These are phyloP conservation scores for Lachnellula cervina DNA, from an alignment of 2,329 filamentous ascomycete genomes.

Conservation along the genomic window DNA sequence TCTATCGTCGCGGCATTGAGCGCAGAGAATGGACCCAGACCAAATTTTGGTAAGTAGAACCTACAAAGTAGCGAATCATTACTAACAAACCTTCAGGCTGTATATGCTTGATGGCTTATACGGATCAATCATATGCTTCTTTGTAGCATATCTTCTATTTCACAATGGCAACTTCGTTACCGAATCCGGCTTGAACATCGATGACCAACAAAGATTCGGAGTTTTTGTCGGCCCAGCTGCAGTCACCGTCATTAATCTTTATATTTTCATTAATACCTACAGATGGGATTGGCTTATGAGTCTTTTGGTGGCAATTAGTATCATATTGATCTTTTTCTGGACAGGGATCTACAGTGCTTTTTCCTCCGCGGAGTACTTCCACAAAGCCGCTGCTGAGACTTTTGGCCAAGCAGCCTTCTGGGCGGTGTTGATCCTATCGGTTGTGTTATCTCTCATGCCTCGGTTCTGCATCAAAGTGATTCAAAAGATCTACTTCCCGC, in stretches of 20 bases:
- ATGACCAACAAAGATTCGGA: slow-evolving; percentile 79
- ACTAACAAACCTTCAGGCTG: slow-evolving; percentile 49
- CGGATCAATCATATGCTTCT: slow-evolving; percentile 91
- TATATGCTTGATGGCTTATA: slow-evolving; percentile 96
- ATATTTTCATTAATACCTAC: slow-evolving; percentile 94
- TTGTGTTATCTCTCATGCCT: slow-evolving; percentile 78
- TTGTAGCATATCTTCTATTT: slow-evolving; percentile 82
- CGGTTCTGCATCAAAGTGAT: slow-evolving; percentile 80
- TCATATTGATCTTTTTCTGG: slow-evolving; percentile 89
- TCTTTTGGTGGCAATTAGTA: slow-evolving; percentile 75
- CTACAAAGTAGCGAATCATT: slow-evolving; percentile 14
- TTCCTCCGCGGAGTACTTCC: slow-evolving; percentile 60
- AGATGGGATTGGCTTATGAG: slow-evolving; percentile 97
- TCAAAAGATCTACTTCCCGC: slow-evolving; percentile 91
- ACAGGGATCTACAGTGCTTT: slow-evolving; percentile 72
- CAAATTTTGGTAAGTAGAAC: slow-evolving; percentile 80
- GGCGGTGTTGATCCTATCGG: slow-evolving; percentile 73
- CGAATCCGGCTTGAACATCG: slow-evolving; percentile 67
- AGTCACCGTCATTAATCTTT: slow-evolving; percentile 84
- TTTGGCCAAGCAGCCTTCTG: slow-evolving; percentile 83
- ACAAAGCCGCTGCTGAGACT: slow-evolving; percentile 70
- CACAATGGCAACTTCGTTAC: slow-evolving; percentile 62
- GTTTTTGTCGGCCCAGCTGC: slow-evolving; percentile 80
- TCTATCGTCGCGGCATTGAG: slow-evolving; percentile 94
- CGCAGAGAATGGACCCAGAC: slow-evolving; percentile 90